Base-by-base conservation (phyloP, 1,284 basidiomycete species). In the Cutaneotrichosporon cutaneum region DNA sequence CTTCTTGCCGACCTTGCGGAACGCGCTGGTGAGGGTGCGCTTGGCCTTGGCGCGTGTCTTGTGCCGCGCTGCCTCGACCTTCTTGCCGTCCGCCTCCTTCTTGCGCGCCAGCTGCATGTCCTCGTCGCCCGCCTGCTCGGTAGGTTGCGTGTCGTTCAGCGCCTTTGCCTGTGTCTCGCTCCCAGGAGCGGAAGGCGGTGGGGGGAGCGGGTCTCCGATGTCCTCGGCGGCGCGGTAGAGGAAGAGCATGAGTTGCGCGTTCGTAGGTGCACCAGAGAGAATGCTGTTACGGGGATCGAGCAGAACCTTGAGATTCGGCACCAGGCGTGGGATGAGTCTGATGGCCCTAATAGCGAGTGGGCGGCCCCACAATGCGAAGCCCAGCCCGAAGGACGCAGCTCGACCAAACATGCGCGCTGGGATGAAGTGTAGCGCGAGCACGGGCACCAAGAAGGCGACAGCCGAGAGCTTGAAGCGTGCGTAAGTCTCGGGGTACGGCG, bases 211-310 rank as follows among this genome's bases (percentile, higher is more conserved):
- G n/a, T 68, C 59, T 33, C 68, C 57, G 36, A 74, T 61, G 0
- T 76, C 77, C 64, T 85, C 84, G 9, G 79, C 81, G 30, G 84
- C 80, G n/a, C 84, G 80, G 2, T 85, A 71, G 27, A 85, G 70
- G 33, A 84, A 83, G 4, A 85, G 72, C 0, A 83, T 82, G 44
- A 85, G 79, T 64, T 86, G 85, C 4, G 84, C 83, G 64, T 86
- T 83, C 50, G 85, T 86, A 2, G 85, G 85, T 0, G 85, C 83
- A 13, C 82, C 80, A 22, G 77, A 80, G 18, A 85, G 71, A 35
- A 85, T 66, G 2, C 82, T 82, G 73, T 82, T 67, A 21, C 26
- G 33, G 54, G 73, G 62, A 48, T 81, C 75, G 53, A 60, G n/a
- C 11, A 30, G 48, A 21, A 16, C 69, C 65, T 75, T 84, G 83